Evolutionary conservation across 2,329 filamentous ascomycete genomes (phyloP).

Genomic region (Alternaria viburni): DNA sequence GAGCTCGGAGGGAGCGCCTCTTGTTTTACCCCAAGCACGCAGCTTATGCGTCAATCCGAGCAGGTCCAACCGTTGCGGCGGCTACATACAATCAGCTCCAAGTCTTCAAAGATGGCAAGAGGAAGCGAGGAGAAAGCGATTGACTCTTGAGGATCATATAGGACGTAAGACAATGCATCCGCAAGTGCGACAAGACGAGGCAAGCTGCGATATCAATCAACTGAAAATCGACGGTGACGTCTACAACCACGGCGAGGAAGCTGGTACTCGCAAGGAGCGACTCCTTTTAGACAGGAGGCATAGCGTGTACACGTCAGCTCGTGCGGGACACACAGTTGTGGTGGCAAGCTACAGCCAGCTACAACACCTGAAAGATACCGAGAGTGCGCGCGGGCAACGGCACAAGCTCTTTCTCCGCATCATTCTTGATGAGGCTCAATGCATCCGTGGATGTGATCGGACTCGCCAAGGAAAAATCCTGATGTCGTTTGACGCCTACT

Average conservation of each 20-base stretch:
- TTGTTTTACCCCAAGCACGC: too few relatives aligned
- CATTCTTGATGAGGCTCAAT: neutral
- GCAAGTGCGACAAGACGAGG: too few relatives aligned
- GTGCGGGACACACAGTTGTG: neutral
- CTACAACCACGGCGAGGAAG: neutral
- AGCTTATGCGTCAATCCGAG: too few relatives aligned
- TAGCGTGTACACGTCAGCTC: rapidly evolving
- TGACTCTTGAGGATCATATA: too few relatives aligned
- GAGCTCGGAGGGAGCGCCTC: too few relatives aligned
- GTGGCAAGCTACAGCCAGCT: neutral
- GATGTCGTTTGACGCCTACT: rapidly evolving
- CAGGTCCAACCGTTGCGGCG: too few relatives aligned
- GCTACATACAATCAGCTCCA: too few relatives aligned
- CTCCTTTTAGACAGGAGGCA: neutral
- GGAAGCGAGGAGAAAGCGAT: too few relatives aligned
- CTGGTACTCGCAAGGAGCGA: neutral
- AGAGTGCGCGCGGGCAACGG: neutral
- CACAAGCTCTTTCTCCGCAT: neutral
- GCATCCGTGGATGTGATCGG: neutral
- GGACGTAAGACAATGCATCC: too few relatives aligned
- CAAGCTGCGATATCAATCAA: too few relatives aligned
- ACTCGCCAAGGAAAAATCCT: rapidly evolving
- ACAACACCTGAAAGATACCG: neutral
- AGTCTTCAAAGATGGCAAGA: too few relatives aligned
- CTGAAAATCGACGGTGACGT: neutral